Evolutionary conservation across 768 basidiomycete genomes (phyloP), one percentile per base, ranked within the genome.

Genomic region (Strobilomyces confusus): DNA sequence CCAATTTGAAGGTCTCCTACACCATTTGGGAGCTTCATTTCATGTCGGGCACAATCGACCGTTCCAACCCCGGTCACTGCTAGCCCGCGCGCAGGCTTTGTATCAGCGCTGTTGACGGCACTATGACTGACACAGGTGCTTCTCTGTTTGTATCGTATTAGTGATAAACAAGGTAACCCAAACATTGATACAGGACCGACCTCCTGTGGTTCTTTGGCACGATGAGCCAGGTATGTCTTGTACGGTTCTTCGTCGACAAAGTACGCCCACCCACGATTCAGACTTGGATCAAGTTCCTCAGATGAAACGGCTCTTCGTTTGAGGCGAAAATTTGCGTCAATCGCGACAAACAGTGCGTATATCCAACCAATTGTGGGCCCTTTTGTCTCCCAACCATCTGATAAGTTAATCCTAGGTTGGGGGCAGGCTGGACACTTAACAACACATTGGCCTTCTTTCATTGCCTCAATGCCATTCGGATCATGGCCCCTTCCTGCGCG

Each of bases 1-100:
- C 63, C 61, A 17, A 60, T 58, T 50, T 62, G 61, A 1, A 64
- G 37, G 20, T 66, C 56, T 0, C 45, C 63, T 0, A 66, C 37
- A 0, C 52, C 58, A 11, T 52, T 30, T 0, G 56, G 59, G 5
- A 58, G 30, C 42, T 63, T 67, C 11, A 56, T 51, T 4, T 51
- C 34, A 17, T 56, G 55, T 4, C 36, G 7, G 0, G 50, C 45
- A 44, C 56, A 69, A 47, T 40, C 58, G 30, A 60, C 58, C 44
- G 22, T 61, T 15, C 41, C 52, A 0, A 42, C 48, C 22, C 65
- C 63, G 14, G 58, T 64, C 3, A 43, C 34, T 5, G 25, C 19
- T 1, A 61, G 46, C 0, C 52, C 44, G 2, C 9, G 1, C 1
- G 22, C 13, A 0, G 20, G 5, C 37, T 51, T 52, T 3, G 37